Evolutionary conservation across 306 rosid species (phyloP), one percentile per base, ranked within the genome.

Genomic region (Medicago truncatula): DNA sequence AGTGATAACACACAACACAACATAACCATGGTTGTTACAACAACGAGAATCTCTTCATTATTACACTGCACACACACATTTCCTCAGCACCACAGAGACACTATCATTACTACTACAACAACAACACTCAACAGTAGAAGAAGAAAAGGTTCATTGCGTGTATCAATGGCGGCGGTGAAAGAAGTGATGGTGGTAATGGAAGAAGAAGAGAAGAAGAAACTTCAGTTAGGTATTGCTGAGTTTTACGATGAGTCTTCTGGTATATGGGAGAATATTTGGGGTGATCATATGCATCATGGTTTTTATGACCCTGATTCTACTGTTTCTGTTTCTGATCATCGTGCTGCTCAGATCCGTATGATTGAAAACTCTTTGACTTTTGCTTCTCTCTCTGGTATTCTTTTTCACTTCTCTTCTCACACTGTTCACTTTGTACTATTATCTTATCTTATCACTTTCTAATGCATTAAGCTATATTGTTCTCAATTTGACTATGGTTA

Each of bases 271-370:
- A 60, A 77, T 39, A 87, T 95, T 5, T 95, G 98, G 97, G 98
- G 98, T 0, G 97, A 92, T 70, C 97, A 94, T 60, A 90, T 94
- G 97, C 98, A 94, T 77, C 98, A 95, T 9, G 98, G 98, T 1
- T 95, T 81, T 39, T 95, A 95, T 77, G 84, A 88, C 23, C 84
- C 89, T 2, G 80, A 79, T 68, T 75, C 90, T 2, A 59, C 74
- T 18, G 83, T 78, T 31, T 87, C 96, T 0, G 81, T 88, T 41
- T 83, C 91, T 3, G 96, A 92, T 23, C 98, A 94, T 46, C 89
- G 93, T 7, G 53, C 83, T 14, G 98, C 98, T 60, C 97, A 94
- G 90, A 84, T 84, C 67, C 96, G 96, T 43, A 94, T 94, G 98
- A 92, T 92, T 14, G 86, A 92, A 0, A 84, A 90, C 71, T 86